phyloP scores from a whole-genome alignment of 768 basidiomycete genomes.

The Phanerochaete sordida region DNA sequence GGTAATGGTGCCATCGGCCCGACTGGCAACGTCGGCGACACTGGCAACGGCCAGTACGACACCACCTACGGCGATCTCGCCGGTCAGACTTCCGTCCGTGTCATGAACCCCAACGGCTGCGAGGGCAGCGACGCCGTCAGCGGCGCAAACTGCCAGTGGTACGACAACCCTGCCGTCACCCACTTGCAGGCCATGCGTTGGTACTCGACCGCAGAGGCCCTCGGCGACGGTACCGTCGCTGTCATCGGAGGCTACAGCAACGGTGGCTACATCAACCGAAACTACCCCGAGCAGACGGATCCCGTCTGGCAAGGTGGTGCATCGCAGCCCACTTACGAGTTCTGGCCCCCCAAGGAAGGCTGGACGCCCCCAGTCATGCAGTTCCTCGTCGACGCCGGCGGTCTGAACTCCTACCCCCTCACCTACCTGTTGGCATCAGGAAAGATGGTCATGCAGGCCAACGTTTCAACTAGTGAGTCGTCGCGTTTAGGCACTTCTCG shows the following conservation, averaged over 20 bases:
- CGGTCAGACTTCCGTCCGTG: slow-evolving; percentile 74
- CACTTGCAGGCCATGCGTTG: slow-evolving; percentile 69
- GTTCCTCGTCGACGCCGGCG: slow-evolving; percentile 70
- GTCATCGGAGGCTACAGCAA: slow-evolving; percentile 80
- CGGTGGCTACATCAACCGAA: slow-evolving; percentile 79
- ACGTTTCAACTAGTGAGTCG: slow-evolving; percentile 66
- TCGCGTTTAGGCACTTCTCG: slow-evolving; percentile 1
- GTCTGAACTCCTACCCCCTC: slow-evolving; percentile 75
- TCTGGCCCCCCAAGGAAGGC: slow-evolving; percentile 62
- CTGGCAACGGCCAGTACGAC: slow-evolving; percentile 51
- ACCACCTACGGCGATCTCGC: slow-evolving; percentile 76
- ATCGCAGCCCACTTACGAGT: slow-evolving; percentile 81
- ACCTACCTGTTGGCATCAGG: slow-evolving; percentile 74
- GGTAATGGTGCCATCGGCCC: slow-evolving; percentile 74
- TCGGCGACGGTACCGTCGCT: slow-evolving; percentile 72
- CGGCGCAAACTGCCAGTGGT: slow-evolving; percentile 60
- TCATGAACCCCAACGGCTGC: slow-evolving; percentile 70
- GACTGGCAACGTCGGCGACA: slow-evolving; percentile 54
- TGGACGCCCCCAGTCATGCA: slow-evolving; percentile 45
- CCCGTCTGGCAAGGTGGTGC: slow-evolving; percentile 61
- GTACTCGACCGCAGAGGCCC: slow-evolving; percentile 75
- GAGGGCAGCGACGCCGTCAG: slow-evolving; percentile 36
- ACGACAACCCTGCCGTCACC: slow-evolving; percentile 58
- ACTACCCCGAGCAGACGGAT: slow-evolving; percentile 50
- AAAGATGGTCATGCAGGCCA: slow-evolving; percentile 79